Evolutionary conservation across 352 stramenopile species (phyloP).

Genomic region (Phytophthora agathidicida): DNA sequence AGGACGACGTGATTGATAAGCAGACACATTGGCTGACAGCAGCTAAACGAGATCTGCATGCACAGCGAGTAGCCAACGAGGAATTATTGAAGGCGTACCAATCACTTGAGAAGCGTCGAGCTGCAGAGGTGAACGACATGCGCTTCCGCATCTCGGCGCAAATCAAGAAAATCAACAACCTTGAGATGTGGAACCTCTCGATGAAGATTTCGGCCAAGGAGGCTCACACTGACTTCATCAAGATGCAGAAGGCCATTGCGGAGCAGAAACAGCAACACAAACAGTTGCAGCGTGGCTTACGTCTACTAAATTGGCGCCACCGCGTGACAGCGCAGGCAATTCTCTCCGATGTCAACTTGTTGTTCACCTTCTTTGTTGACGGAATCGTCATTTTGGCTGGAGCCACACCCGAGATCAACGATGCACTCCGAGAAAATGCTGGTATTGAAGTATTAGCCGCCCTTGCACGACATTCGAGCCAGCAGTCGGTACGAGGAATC

Average conservation of each 20-base stretch:
- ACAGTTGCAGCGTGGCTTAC: slow-evolving; percentile 63
- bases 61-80: slow-evolving; percentile 73
- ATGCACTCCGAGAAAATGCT: slow-evolving; percentile 56
- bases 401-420: slow-evolving; percentile 50
- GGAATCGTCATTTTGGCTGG: slow-evolving; percentile 64
- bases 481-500: slow-evolving; percentile 46
- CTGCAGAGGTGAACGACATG: slow-evolving; percentile 82
- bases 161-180: slow-evolving; percentile 71
- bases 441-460: slow-evolving; percentile 68
- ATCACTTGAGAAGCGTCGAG: slow-evolving; percentile 73
- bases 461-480: slow-evolving; percentile 46
- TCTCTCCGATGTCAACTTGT: slow-evolving; percentile 65
- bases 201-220: slow-evolving; percentile 77
- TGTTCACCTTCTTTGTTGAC: slow-evolving; percentile 76
- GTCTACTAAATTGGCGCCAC: slow-evolving; percentile 77
- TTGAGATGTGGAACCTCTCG: slow-evolving; percentile 85
- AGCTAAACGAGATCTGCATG: slow-evolving; percentile 63
- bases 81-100: slow-evolving; percentile 66
- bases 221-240: slow-evolving; percentile 52
- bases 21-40: slow-evolving; percentile 78
- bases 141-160: slow-evolving; percentile 71
- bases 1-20: slow-evolving; percentile 44
- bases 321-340: slow-evolving; percentile 67
- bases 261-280: slow-evolving; percentile 58
- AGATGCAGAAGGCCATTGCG: slow-evolving; percentile 51